Base-by-base conservation (phyloP, 345 rosid genomes). In the Rhodomyrtus tomentosa region DNA sequence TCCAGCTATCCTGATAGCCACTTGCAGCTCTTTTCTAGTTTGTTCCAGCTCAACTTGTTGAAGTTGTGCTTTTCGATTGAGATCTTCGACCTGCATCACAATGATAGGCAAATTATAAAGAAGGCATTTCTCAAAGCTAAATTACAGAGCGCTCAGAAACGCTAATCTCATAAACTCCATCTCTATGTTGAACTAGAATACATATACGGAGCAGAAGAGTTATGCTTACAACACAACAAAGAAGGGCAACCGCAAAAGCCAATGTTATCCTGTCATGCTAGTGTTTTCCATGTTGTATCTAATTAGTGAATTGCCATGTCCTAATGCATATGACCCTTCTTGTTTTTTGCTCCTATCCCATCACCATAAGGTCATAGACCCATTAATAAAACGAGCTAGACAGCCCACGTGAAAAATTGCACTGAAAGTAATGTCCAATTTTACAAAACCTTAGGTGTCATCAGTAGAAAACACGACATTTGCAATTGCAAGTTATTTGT, bases 11-110 rank as follows among this genome's bases (percentile, higher is more conserved):
- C 89, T 87, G 45, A 92, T 79, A 82, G 95, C 95, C 87, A 92
- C 96, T 86, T 93, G 90, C 88, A 94, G 93, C 83, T 90, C 90
- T 82, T 89, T 91, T 62, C 93, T 89, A 80, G 90, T 89, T 86
- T 87, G 89, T 87, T 92, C 94, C 81, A 94, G 90, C 90, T 94
- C 95, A 87, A 83, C 88, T 82, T 94, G 96, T 88, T 92, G 98
- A 62, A 89, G 90, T 87, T 93, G 94, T 49, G 93, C 86, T 86
- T 92, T 93, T 27, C 85, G 87, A 55, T 91, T 88, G 84, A 94
- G 95, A 88, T 85, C 92, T 80, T 92, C 96, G 81, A 94, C 95
- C 98, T 94, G 22, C 53, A 50, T 45, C 32, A 80, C 36, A 48
- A 80, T 68, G 45, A 68, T 36, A 18, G 45, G 79, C 79, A 80